These are phyloP conservation scores for Tanacetum coccineum DNA, from an alignment of 129 eudicot genomes.

Conservation along the genomic window DNA sequence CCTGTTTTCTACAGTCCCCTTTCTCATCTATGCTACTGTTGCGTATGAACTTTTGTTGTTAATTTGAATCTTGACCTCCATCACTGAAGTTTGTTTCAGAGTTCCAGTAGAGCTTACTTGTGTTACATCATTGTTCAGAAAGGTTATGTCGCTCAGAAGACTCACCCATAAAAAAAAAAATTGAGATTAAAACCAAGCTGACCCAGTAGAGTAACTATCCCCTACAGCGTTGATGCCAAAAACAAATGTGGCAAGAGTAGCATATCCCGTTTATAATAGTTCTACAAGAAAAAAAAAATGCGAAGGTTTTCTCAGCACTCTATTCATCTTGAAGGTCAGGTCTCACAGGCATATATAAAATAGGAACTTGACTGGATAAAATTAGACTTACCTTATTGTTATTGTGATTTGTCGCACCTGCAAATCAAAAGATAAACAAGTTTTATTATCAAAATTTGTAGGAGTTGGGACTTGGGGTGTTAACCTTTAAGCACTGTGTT, in stretches of 20 bases:
- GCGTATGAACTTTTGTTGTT: too few species aligned
- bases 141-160: constrained; percentile 30
- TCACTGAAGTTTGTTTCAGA: constrained; percentile 32
- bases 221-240: constrained; percentile 87
- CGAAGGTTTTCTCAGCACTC: constrained; percentile 10
- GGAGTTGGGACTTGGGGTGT: too few species aligned
- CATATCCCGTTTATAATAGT: constrained; percentile 93
- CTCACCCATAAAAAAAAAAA: constrained; percentile 59
- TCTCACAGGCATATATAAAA: too few species aligned
- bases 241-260: constrained; percentile 93
- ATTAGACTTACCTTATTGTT: constrained; percentile 61
- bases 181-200: constrained; percentile 85
- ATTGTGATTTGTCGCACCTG: constrained; percentile 97
- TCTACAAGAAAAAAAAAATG: constrained; percentile 47
- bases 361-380: too few species aligned
- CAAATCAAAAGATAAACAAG: constrained; percentile 27
- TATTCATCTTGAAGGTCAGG: constrained; percentile 14
- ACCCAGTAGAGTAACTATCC: constrained; percentile 64
- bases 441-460: too few species aligned
- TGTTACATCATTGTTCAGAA: constrained; percentile 26
- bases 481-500: too few species aligned
- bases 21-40: constrained; percentile 23
- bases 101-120: constrained; percentile 34
- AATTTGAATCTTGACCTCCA: constrained; percentile 46
- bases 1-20: constrained; percentile 16